Evolutionary conservation across 441 rosid genomes (phyloP).

Genomic region (Bocquillonia castaneifolia): DNA sequence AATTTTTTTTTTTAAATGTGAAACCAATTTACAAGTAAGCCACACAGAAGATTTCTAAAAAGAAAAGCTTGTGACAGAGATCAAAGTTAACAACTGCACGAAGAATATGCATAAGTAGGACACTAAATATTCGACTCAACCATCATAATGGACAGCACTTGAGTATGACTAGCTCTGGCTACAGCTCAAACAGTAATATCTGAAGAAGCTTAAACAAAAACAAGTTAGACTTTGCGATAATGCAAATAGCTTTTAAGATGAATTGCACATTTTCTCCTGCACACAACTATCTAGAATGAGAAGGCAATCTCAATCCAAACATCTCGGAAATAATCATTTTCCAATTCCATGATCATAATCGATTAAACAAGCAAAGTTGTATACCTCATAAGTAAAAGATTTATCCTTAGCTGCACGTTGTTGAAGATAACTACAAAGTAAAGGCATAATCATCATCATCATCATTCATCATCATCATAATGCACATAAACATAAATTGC

Average conservation of each 20-base stretch:
- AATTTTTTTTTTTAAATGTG: too few species aligned
- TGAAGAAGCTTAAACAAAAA: not conserved
- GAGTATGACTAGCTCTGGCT: not conserved
- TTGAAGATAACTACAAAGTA: constrained; percentile 72
- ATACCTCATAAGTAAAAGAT: constrained; percentile 83
- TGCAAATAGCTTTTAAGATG: not conserved
- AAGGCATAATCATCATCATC: constrained; percentile 20
- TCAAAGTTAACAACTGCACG: not conserved
- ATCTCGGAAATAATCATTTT: too few species aligned
- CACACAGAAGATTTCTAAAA: not conserved
- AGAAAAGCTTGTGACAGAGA: not conserved
- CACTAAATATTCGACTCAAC: too few species aligned
- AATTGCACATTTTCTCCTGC: not conserved
- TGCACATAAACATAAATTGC: too few species aligned
- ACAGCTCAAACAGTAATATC: not conserved
- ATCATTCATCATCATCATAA: constrained; percentile 9
- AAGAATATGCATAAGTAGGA: too few species aligned
- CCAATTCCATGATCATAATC: too few species aligned
- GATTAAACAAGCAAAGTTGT: not conserved
- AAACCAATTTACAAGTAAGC: too few species aligned
- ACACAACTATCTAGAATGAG: not conserved
- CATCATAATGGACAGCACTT: not conserved
- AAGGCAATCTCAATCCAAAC: not conserved
- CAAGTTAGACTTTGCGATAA: not conserved
- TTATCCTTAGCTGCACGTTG: constrained; percentile 67